Evolutionary conservation across 2,329 filamentous ascomycete genomes (phyloP).

Genomic region (Ceratocystis alfenasii): DNA sequence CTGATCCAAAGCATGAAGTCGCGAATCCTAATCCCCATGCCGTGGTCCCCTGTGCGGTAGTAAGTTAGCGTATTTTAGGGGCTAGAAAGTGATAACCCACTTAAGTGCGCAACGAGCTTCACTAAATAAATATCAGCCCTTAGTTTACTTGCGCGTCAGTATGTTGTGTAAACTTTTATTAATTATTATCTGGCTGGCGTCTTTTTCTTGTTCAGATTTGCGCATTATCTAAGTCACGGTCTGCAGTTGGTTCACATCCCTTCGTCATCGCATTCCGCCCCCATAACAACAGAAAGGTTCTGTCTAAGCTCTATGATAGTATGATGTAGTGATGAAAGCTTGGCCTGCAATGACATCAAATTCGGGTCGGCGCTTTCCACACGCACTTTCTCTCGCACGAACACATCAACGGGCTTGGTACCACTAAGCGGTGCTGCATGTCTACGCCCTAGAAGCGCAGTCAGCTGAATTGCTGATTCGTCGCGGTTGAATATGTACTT

Average conservation of each 20-base stretch:
- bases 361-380: constrained; percentile 85
- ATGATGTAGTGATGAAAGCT: constrained; percentile 65
- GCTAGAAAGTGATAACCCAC: neutral
- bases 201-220: neutral
- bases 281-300: constrained; percentile 70
- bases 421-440: constrained; percentile 23
- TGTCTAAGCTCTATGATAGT: constrained; percentile 56
- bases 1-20: constrained; percentile 96
- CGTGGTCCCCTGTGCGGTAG: constrained; percentile 85
- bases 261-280: constrained; percentile 35
- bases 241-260: neutral
- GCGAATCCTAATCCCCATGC: constrained; percentile 82
- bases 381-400: constrained; percentile 77
- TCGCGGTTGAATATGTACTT: constrained; percentile 37
- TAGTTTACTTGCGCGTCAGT: no score
- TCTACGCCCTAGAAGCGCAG: neutral
- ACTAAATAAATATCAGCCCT: no score
- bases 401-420: constrained; percentile 47
- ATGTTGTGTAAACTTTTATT: no score
- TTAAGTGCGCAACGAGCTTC: no score
- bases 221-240: neutral
- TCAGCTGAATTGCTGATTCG: constrained; percentile 5
- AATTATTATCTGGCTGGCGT: neutral
- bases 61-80: neutral
- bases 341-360: constrained; percentile 69